Base-by-base conservation (phyloP, 2,329 filamentous ascomycete genomes). In the Immersiporthe knoxdaviesiana region DNA sequence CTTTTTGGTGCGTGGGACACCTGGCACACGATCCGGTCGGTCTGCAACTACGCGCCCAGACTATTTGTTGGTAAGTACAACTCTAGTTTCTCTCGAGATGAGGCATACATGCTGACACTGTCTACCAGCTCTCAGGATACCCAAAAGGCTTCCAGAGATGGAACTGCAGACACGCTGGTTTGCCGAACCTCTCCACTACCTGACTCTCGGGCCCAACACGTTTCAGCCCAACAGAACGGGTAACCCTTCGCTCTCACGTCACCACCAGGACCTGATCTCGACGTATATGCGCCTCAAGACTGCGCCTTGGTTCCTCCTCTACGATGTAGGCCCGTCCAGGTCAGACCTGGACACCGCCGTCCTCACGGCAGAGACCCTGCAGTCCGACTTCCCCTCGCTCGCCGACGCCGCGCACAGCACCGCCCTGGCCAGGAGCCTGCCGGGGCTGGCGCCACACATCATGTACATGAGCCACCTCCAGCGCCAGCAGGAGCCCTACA, bases 1-100 rank as follows among this genome's bases (percentile, higher is more conserved):
- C 79, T 92, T 0, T 96, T 93, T 79, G 90, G 90, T 66, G 86
- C 90, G 2, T 99, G 97, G 97, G 94, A 98, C 79, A 91, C 92
- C 1, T 99, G 96, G 96, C 91, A 99, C 78, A 85, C 91, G 30
- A 91, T 99, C 75, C 88, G 96, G 66, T 91, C 90, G 66, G 84
- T 93, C 68, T 97, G 94, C 86, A 91, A 90, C 81, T 98, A 99
- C 80, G 91, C 91, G 79, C 81, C 86, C 68, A 88, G 93, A 78
- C 84, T 99, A 50, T 91, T 89, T 75, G 88, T 97, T 79, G 92
- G 95, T 97, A 90, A 83, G 93, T 78, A n/a, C 44, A 10, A 47
- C 7, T 30, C 24, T n/a, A 10, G 8, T 44, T 44, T 16, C 30
- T 27, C 27, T 30, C 16, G 12, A n/a, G 1, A 21, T 24, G n/a